Conservation (phyloP, 805 yeast species). For the Wickerhamiella qilinensis region DNA sequence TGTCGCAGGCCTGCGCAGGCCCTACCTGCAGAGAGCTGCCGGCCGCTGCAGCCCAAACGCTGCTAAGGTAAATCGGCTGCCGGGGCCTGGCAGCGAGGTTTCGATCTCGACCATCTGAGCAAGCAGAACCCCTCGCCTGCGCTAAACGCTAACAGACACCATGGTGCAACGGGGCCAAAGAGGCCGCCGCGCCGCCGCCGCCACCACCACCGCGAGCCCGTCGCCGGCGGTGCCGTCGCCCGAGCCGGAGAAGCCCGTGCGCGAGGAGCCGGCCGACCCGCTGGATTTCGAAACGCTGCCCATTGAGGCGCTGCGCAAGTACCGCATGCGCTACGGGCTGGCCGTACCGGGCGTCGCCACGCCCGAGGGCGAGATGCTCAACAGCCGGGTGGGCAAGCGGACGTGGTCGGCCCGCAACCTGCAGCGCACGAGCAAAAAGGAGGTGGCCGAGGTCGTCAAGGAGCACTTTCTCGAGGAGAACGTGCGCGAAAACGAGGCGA, state of each 20-base stretch:
- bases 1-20: too few species aligned
- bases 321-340: conserved; percentile 44
- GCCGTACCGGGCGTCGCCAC: conserved; percentile 46
- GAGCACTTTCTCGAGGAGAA: conserved; percentile 47
- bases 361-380: conserved; percentile 51
- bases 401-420: conserved; percentile 31
- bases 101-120: too few species aligned
- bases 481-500: conserved; percentile 67
- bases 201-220: too few species aligned
- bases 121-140: too few species aligned
- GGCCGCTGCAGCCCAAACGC: too few species aligned
- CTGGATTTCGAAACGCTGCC: conserved; percentile 55
- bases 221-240: too few species aligned
- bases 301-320: conserved; percentile 47
- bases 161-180: background rate
- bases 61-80: too few species aligned
- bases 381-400: conserved; percentile 57
- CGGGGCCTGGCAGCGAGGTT: too few species aligned
- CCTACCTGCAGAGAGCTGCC: too few species aligned
- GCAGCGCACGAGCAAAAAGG: conserved; percentile 37
- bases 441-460: conserved; percentile 43
- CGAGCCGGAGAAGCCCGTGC: too few species aligned
- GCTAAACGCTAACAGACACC: too few species aligned
- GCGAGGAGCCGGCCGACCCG: conserved; percentile 6
- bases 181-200: background rate